Base-by-base conservation (phyloP, 2,329 filamentous ascomycete genomes). In the Cercospora sp. region DNA sequence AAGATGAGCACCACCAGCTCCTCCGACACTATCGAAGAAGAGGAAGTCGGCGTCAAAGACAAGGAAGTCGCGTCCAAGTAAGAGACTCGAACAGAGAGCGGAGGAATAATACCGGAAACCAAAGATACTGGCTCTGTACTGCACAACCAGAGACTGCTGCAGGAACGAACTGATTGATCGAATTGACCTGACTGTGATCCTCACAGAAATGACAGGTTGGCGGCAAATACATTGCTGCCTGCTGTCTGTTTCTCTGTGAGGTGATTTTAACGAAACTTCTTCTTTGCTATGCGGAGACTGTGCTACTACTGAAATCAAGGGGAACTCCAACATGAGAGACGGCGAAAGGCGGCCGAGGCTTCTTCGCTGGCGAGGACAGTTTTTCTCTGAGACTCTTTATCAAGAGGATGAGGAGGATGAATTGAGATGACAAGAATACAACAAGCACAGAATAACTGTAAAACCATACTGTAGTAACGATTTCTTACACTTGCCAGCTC, bases 21-120 rank as follows among this genome's bases (percentile, higher is more conserved):
- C 58, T 77, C 77, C 43, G 80, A 83, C 67, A 88, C 87, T 70
- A 89, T 88, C 73, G 85, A 85, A 75, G 90, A 87, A 77, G 81
- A 87, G 72, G 84, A 86, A 63, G 85, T 87, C 72, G 49, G 24
- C 24, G 85, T 87, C 74, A 83, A 69, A 57, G 43, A 69, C 49
- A 67, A 69, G 66, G 26, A 26, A 21, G 49, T 30, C 49, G 62
- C 58, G 55, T 49, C 51, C 32, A 61, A 61, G 57, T 68, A 61
- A n/a, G 34, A 61, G 28, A n/a, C 40, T 45, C 28, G 60, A 62
- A 30, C 18, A 30, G 37, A 26, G 21, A 49, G 37, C 7, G 60
- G 34, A 21, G 32, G 34, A 21, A 51, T 45, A 34, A 55, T 55
- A 55, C 13, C 37, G 49, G 49, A 55, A 55, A 53, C 49, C 49